Conservation (phyloP, 345 rosid species). For the Lepidium aucheri region DNA sequence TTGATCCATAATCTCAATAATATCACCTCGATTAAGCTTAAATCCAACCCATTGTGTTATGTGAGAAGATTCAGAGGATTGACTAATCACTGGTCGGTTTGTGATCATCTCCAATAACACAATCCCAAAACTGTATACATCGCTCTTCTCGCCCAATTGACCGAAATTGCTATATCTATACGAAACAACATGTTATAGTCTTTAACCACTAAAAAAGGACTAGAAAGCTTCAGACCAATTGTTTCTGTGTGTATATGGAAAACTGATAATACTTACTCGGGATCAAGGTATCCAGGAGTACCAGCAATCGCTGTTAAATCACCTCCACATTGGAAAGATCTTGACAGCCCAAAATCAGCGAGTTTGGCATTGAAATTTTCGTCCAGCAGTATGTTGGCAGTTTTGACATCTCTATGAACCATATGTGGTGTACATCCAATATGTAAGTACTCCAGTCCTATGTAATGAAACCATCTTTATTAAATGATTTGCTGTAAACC, state of each 20-base stretch:
- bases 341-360: constrained; percentile 47
- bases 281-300: constrained; percentile 12
- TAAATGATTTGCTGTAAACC: not conserved
- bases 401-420: constrained; percentile 39
- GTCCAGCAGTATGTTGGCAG: constrained; percentile 37
- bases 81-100: not conserved
- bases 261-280: constrained; percentile 1
- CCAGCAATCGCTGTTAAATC: not conserved
- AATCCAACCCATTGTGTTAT: not conserved
- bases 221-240: not conserved
- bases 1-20: not conserved
- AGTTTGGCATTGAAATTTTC: constrained; percentile 39
- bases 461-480: not conserved
- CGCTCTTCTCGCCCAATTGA: not conserved
- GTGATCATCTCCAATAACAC: constrained; percentile 14
- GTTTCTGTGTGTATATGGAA: not conserved
- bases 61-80: not conserved
- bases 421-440: constrained; percentile 34
- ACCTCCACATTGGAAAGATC: not conserved
- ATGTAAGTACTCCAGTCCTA: constrained; percentile 8
- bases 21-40: not conserved
- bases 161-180: not conserved
- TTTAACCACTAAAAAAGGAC: not conserved
- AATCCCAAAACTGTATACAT: not conserved
- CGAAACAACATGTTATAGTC: not conserved